Conservation (phyloP, 305 asterid species). For the Lippia alba region DNA sequence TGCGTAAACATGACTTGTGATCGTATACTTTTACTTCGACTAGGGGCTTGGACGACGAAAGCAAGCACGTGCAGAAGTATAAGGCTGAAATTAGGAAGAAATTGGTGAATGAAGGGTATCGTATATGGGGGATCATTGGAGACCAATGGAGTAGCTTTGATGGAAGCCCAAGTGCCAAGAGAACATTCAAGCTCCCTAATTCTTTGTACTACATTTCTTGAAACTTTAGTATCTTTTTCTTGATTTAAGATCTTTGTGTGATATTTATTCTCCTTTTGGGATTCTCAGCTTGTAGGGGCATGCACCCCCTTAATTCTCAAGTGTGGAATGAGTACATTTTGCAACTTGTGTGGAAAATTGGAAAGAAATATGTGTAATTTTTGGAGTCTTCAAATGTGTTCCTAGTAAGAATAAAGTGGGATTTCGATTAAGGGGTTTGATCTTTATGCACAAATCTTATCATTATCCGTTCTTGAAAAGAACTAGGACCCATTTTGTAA, state of each 20-base stretch:
- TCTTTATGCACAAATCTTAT: background rate
- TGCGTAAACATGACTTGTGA: background rate
- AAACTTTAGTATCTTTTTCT: conserved; percentile 5
- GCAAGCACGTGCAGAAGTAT: conserved; percentile 36
- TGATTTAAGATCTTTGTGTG: conserved; percentile 5
- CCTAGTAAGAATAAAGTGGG: conserved; percentile 2
- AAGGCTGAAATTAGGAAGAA: conserved; percentile 55
- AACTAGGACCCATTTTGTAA: background rate
- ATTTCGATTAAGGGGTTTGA: conserved; percentile 3
- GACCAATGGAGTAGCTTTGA: conserved; percentile 63
- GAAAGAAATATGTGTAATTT: background rate
- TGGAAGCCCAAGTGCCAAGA: conserved; percentile 48
- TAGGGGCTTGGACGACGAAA: conserved; percentile 48
- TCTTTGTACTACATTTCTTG: conserved; percentile 54
- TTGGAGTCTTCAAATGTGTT: background rate
- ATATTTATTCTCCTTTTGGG: background rate
- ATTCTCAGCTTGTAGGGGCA: conserved; percentile 18
- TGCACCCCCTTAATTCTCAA: too few relatives aligned
- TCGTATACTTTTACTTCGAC: conserved; percentile 6
- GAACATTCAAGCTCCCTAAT: conserved; percentile 62
- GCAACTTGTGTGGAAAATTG: conserved; percentile 23
- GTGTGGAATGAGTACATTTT: conserved; percentile 1
- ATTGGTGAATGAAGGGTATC: conserved; percentile 50
- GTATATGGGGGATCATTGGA: conserved; percentile 53
- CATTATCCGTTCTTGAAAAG: background rate